Evolutionary conservation across 169 alveolate genomes (phyloP).

Genomic region (Ichthyophthirius multifiliis): DNA sequence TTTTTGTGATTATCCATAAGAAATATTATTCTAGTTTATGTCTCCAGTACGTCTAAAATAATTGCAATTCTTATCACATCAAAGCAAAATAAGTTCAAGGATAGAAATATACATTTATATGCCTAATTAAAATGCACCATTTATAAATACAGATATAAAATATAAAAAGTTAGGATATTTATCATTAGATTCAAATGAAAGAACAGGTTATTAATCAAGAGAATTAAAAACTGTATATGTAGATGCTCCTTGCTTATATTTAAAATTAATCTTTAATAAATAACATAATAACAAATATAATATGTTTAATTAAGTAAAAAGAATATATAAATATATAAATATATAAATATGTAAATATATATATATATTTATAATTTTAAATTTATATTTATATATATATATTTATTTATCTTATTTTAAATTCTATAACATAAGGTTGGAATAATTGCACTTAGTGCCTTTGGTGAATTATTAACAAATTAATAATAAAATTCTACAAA

Average conservation of each 20-base stretch:
- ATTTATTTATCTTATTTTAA: not conserved
- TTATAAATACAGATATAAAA: constrained; percentile 50
- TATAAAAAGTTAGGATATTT: constrained; percentile 90
- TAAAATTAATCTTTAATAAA: constrained; percentile 82
- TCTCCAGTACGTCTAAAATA: constrained; percentile 74
- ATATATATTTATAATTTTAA: no score
- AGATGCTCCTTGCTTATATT: constrained; percentile 71
- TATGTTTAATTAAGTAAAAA: constrained; percentile 82
- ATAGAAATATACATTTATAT: constrained; percentile 74
- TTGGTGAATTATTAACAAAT: constrained; percentile 37
- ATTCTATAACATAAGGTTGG: constrained; percentile 12
- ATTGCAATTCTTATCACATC: constrained; percentile 90
- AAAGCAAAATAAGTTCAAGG: constrained; percentile 84
- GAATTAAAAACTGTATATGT: constrained; percentile 91
- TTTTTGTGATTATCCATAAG: constrained; percentile 86
- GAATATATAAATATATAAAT: not conserved
- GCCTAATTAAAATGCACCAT: constrained; percentile 66
- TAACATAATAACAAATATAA: constrained; percentile 87
- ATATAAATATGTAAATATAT: no score
- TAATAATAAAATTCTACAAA: constrained; percentile 18
- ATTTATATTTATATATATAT: no score
- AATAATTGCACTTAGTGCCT: constrained; percentile 22
- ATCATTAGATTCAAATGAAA: constrained; percentile 86
- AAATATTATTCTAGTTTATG: constrained; percentile 77
- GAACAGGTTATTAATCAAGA: constrained; percentile 88